These are phyloP conservation scores for Fusarium piperis DNA, from an alignment of 2,329 filamentous ascomycete genomes.

Conservation along the genomic window DNA sequence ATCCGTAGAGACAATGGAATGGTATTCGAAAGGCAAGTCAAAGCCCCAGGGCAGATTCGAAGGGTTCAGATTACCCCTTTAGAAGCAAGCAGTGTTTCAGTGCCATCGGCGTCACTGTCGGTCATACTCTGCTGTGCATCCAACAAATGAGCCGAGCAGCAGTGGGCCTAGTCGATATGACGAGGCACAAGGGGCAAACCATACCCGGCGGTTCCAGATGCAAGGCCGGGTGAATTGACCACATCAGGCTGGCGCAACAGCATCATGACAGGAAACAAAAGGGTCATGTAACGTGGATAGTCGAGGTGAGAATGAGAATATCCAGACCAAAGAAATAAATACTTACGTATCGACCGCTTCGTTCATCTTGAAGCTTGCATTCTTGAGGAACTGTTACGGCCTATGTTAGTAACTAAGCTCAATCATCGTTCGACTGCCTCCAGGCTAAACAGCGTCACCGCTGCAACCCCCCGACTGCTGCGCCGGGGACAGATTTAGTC, in stretches of 20 bases:
- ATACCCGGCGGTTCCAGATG: conserved; percentile 15
- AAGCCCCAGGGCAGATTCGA: background rate
- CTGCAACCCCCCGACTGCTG: conserved; percentile 27
- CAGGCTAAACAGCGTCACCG: conserved; percentile 30
- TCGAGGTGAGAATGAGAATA: conserved; percentile 30
- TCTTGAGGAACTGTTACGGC: conserved; percentile 57
- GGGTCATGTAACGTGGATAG: background rate
- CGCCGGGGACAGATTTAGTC: conserved; percentile 1
- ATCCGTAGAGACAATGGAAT: background rate
- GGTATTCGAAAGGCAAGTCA: background rate
- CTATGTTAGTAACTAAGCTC: conserved; percentile 37
- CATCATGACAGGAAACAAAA: conserved; percentile 1
- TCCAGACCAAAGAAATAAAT: conserved; percentile 11
- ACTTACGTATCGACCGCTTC: conserved; percentile 68
- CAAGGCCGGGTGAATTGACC: conserved; percentile 13
- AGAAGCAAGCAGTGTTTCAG: conserved; percentile 44
- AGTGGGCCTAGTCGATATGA: conserved; percentile 41
- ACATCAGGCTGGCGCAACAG: conserved; percentile 11
- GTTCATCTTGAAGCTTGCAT: conserved; percentile 60
- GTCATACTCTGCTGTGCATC: conserved; percentile 49
- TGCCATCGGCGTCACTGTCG: conserved; percentile 50
- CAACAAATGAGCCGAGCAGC: conserved; percentile 42
- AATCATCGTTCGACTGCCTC: conserved; percentile 18
- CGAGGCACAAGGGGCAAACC: conserved; percentile 17
- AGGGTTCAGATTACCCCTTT: conserved; percentile 26